Conservation (phyloP, 2,329 filamentous ascomycete genomes). For the Esteya vermicola region DNA sequence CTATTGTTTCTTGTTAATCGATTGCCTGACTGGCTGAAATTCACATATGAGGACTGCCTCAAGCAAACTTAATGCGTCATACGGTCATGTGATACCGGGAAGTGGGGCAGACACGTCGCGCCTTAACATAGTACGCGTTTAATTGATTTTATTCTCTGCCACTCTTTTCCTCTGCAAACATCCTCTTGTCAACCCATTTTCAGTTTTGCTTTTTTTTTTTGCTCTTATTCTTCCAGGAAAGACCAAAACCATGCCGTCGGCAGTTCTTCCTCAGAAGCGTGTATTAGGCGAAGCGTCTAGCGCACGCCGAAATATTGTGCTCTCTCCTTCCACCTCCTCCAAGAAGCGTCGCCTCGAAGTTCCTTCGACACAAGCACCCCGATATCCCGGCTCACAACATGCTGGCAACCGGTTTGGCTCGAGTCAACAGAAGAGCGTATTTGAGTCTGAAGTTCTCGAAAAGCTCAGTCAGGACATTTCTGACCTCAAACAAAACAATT, state of each 20-base stretch:
- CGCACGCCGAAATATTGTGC: slow-evolving; percentile 43
- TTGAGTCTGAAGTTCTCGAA: slow-evolving; percentile 87
- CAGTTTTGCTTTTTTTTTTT: no score
- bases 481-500: slow-evolving; percentile 70
- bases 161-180: no score
- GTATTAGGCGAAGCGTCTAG: slow-evolving; percentile 55
- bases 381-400: slow-evolving; percentile 49
- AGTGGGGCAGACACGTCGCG: no score
- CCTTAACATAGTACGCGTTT: no score
- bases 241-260: slow-evolving; percentile 26
- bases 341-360: slow-evolving; percentile 79
- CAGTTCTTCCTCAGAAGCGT: slow-evolving; percentile 54
- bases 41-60: no score
- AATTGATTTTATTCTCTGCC: no score
- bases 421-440: slow-evolving; percentile 72
- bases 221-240: background rate
- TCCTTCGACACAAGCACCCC: slow-evolving; percentile 38
- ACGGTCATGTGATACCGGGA: no score
- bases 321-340: slow-evolving; percentile 38
- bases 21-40: no score
- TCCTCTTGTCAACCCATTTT: no score
- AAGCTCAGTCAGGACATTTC: slow-evolving; percentile 91
- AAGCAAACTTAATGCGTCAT: no score
- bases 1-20: no score
- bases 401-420: slow-evolving; percentile 52